Base-by-base conservation (phyloP, 2,329 filamentous ascomycete species). In the Aspergillus calidoustus region DNA sequence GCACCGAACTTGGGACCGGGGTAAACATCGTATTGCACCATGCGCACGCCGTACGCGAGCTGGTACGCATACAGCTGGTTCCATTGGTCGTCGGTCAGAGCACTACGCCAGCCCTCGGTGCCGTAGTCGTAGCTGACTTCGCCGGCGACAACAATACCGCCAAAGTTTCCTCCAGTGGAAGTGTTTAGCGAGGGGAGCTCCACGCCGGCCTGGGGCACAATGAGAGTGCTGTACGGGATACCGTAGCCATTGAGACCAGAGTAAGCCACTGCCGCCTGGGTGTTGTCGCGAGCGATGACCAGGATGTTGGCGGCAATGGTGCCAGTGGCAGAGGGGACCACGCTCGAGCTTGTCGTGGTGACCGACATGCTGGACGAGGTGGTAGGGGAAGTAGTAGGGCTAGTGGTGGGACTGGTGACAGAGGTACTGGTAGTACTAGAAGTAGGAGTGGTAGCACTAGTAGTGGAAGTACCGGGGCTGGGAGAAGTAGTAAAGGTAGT, bases 11-110 rank as follows among this genome's bases (percentile, higher is more conserved):
- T 79, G 15, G 81, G 71, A 7, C 79, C 80, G 6, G 86, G 86
- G 66, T 81, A 87, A 6, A 83, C 84, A 68, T 87, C 85, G 22
- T 86, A 75, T 52, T 86, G 83, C 31, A 88, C 85, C 84, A 88
- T 85, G 30, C 86, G 81, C 13, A 86, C 83, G 22, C 85, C 83
- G 65, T 87, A 89, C 28, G 74, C 75, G 2, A 79, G 78, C 72
- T 89, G 86, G 66, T 89, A 89, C 52, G 79, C 77, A 66, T 85
- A 86, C 3, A 89, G 71, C 52, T 80, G 69, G 31, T 81, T 78
- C 84, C 83, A 87, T 76, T 89, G 86, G 47, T 79, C 80, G 6
- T 78, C 69, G 9, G 84, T 87, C 61, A 89, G 71, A 38, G 84
- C 85, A 68, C 83, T 86, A 59, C 77, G 74, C 75, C 78, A 87